Percentiles rank a stretch among this genome's conserved stretches.
These are phyloP conservation scores for Liriodendron chinense DNA, from an alignment of 164 flowering plant genomes.

Conservation along the genomic window DNA sequence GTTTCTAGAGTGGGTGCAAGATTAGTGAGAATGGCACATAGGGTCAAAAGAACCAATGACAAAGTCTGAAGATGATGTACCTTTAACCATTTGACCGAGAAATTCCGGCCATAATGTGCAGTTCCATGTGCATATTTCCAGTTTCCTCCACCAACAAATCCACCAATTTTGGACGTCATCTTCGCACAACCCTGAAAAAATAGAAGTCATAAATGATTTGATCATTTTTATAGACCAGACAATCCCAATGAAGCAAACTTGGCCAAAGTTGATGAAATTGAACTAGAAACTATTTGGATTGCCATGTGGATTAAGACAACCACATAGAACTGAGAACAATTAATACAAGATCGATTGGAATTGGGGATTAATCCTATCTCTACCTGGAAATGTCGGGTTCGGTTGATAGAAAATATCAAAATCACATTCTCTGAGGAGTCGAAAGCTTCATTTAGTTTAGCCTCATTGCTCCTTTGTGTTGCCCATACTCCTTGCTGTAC, in stretches of 20 bases:
- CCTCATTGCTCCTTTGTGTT: slow-evolving; percentile 98
- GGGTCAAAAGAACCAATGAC: neutral
- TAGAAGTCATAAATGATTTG: slow-evolving; percentile 10
- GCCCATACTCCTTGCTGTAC: slow-evolving; percentile 99
- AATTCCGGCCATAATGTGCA: slow-evolving; percentile 97
- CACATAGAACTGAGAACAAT: neutral
- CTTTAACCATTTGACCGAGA: slow-evolving; percentile 94
- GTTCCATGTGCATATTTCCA: slow-evolving; percentile 99
- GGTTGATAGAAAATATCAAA: slow-evolving; percentile 93
- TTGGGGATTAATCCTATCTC: neutral
- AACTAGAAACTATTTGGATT: neutral
- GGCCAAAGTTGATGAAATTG: neutral
- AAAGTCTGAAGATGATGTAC: slow-evolving; percentile 26
- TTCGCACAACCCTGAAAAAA: slow-evolving; percentile 86
- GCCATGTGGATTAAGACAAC: neutral
- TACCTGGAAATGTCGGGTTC: slow-evolving; percentile 98
- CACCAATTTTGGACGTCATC: slow-evolving; percentile 98
- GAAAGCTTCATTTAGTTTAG: slow-evolving; percentile 98
- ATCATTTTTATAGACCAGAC: neutral
- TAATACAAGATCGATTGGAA: neutral
- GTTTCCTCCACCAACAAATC: slow-evolving; percentile 83
- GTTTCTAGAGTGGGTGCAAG: neutral
- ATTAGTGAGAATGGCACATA: neutral
- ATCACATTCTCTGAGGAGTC: slow-evolving; percentile 93
- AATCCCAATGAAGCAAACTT: neutral